Evolutionary conservation across 73 alveolate genomes (phyloP), one percentile per base, ranked within the genome.

Genomic region (Stentor roeselii): DNA sequence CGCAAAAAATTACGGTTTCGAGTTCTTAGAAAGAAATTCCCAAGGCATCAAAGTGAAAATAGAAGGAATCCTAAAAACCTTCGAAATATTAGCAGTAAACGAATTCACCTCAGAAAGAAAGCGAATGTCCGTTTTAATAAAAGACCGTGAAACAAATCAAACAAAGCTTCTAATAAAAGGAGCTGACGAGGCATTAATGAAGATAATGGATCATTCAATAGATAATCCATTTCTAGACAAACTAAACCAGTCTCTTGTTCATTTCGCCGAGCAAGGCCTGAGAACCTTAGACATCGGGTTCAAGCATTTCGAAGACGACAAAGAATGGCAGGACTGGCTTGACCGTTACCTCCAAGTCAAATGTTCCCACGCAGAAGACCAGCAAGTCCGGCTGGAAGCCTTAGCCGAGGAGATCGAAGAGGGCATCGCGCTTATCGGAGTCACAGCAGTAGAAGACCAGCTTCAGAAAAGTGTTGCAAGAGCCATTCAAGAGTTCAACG

Each of bases 361-460:
- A 88, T 78, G 86, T 82, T 11, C 82, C 89, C 78, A 42, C 75
- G 59, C 80, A 75, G 86, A 60, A 78, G 78, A 90, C 11, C 76
- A 82, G 36, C 86, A 86, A 78, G 60, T 78, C 30, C 36, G 60
- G 11, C 75, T 84, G 74, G 78, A 37, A 34, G 83, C 86, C 34
- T 58, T 88, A 59, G 90, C 90, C 3, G 88, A 91, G 60, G 83
- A 95, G 59, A 82, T 92, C 4, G 99, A 95, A 86, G 91, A 67
- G 39, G 93, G 93, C 87, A 75, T 95, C 35, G 84, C 59, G 61
- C 85, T 95, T 30, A 67, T 95, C 6, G 99, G 99, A 42, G 97
- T 95, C 15, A 90, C 96, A 60, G 99, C 99, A 36, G 91, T 97
- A 50, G 99, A 97, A 85, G 99, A 97, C 88, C 95, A 95, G 86